A percentile compares a stretch with the other conserved stretches of the same genome.
Evolutionary conservation across 352 stramenopile species (phyloP).

Genomic region (Halophytophthora polymorphica): DNA sequence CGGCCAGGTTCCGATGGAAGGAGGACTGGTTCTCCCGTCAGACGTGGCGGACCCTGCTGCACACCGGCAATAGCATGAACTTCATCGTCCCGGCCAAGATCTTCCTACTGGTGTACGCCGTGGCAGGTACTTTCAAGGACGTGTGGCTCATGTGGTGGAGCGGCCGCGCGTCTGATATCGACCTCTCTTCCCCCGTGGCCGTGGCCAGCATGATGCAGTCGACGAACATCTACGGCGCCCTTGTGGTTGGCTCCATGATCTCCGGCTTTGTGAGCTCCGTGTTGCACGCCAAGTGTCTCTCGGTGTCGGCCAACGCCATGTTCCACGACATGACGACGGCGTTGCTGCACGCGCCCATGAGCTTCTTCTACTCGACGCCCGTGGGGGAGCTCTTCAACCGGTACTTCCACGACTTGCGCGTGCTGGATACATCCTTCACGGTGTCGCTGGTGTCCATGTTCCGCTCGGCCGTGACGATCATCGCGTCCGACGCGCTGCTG

Average conservation of each 20-base stretch:
- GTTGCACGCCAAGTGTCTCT: constrained; percentile 28
- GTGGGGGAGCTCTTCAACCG: constrained; percentile 45
- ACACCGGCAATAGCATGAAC: constrained; percentile 15
- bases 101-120: constrained; percentile 28
- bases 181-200: constrained; percentile 8
- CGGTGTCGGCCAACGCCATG: constrained; percentile 29
- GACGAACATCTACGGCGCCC: constrained; percentile 25
- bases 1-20: constrained; percentile 24
- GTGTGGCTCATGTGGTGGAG: constrained; percentile 42
- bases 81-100: constrained; percentile 26
- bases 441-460: constrained; percentile 31
- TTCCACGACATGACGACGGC: constrained; percentile 46
- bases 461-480: constrained; percentile 24
- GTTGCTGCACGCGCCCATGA: constrained; percentile 36
- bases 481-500: constrained; percentile 26
- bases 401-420: constrained; percentile 37
- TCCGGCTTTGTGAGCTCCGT: constrained; percentile 35
- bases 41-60: constrained; percentile 25
- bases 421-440: constrained; percentile 26
- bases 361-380: constrained; percentile 45
- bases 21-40: constrained; percentile 27
- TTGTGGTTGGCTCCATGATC: constrained; percentile 35
- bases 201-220: constrained; percentile 20
- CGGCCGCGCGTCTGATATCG: constrained; percentile 19
- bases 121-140: constrained; percentile 28